Base-by-base conservation (phyloP, 176 grass and related monocot genomes). In the Metroxylon sagu region DNA sequence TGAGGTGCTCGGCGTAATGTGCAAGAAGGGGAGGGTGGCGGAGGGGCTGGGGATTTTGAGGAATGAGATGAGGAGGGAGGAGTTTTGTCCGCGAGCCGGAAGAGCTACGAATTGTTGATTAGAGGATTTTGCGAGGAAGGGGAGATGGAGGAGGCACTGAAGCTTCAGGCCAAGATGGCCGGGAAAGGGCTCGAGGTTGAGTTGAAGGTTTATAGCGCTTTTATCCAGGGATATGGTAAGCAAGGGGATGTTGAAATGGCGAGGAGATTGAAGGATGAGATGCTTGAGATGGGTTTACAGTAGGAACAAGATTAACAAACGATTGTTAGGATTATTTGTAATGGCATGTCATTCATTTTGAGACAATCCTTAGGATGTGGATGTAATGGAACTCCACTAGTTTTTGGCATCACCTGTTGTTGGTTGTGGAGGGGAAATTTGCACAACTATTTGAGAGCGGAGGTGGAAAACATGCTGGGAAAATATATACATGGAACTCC, bases 121-220 rank as follows among this genome's bases (percentile, higher is more conserved):
- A 64, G 29, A 16, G 61, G 69, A 14, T 76, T 85, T 29, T 95
- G 76, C 60, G 82, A 78, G 54, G 6, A 67, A 59, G 82, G 76
- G 50, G 59, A 82, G 16, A 16, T 88, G 23, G 77, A 82, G 48
- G 60, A 79, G 78, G 89, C 89, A 6, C 50, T 74, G 69, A 82
- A 54, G 71, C 69, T 89, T 56, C 79, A 85, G 74, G 85, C 76
- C 19, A 73, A 89, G 76, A 80, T 95, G 85, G 76, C 73, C 50
- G 66, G 86, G 53, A 78, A 83, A 68, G 85, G 85, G 18, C 78
- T 75, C 52, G 75, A 69, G 25, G 66, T 70, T 70, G 67, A 76
- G 27, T 26, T 16, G 2, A n/a, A 79, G 49, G 65, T 85, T 35
- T 85, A 89, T 60, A 39, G 16, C 75, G 52, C 72, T 14, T 79